These are phyloP conservation scores for Vinca minor DNA, from an alignment of 257 asterid species.

Conservation along the genomic window DNA sequence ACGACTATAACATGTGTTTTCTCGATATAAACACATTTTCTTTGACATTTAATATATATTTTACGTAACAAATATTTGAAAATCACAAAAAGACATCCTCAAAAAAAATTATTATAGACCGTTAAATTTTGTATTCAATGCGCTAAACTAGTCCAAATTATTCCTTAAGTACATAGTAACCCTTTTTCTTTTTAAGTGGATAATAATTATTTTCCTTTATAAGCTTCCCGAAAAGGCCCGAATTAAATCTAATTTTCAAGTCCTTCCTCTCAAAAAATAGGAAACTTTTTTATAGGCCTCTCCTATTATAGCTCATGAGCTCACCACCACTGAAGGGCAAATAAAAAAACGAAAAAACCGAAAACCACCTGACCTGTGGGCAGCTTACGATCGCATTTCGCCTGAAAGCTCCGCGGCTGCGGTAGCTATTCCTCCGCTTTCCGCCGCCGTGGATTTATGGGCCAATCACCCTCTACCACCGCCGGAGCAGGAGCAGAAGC, in stretches of 20 bases:
- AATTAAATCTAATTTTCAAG: constrained; percentile 25
- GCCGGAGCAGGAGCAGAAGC: constrained; percentile 25
- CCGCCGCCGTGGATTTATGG: constrained; percentile 42
- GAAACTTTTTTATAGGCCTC: background rate
- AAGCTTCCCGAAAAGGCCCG: constrained; percentile 10
- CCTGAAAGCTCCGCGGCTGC: background rate
- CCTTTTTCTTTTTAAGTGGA: too few relatives aligned
- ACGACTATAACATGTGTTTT: too few relatives aligned
- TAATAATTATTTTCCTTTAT: too few relatives aligned
- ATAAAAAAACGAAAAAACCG: background rate
- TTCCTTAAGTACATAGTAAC: too few relatives aligned
- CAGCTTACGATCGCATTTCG: background rate
- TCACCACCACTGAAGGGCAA: background rate
- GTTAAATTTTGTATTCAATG: too few relatives aligned
- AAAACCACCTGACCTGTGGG: background rate
- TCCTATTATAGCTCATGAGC: background rate
- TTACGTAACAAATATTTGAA: too few relatives aligned
- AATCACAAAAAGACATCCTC: too few relatives aligned
- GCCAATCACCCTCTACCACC: constrained; percentile 52
- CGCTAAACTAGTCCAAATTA: too few relatives aligned
- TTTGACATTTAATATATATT: too few relatives aligned
- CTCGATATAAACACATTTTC: too few relatives aligned
- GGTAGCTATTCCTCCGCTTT: constrained; percentile 3
- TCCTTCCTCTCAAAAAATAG: constrained; percentile 16
- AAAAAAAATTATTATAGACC: too few relatives aligned